phyloP scores from a whole-genome alignment of 441 rosid species.

The Brassica hybrid region DNA sequence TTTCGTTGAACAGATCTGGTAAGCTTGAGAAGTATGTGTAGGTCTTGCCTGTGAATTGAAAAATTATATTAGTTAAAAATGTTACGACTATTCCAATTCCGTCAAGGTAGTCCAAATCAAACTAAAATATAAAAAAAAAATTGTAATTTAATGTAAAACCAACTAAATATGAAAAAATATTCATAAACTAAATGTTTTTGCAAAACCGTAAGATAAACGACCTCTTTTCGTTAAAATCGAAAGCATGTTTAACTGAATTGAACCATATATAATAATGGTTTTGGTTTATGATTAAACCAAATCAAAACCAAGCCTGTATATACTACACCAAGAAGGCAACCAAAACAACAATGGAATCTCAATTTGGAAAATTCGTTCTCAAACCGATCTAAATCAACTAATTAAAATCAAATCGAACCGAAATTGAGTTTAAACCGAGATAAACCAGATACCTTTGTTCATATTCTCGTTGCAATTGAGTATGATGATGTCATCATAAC shows the following conservation, averaged over 20 bases:
- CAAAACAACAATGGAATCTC: background rate
- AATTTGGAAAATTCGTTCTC: background rate
- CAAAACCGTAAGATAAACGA: too few species aligned
- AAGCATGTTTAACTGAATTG: background rate
- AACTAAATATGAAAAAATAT: too few species aligned
- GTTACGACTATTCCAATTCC: background rate
- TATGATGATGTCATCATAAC: constrained; percentile 73
- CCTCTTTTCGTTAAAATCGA: too few species aligned
- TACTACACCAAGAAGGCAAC: background rate
- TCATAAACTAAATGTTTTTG: too few species aligned
- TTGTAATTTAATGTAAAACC: background rate
- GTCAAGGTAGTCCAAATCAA: background rate
- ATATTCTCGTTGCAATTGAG: constrained; percentile 80
- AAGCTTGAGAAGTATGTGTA: constrained; percentile 80
- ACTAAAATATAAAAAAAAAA: background rate
- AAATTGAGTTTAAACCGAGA: background rate
- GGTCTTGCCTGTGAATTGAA: constrained; percentile 52
- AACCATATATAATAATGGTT: too few species aligned
- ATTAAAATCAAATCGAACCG: constrained; percentile 3
- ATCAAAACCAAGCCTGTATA: background rate
- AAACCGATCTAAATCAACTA: background rate
- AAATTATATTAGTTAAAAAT: constrained; percentile 5
- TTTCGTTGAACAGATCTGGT: constrained; percentile 56
- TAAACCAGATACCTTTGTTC: constrained; percentile 58
- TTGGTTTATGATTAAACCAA: background rate